Evolutionary conservation across 2,329 filamentous ascomycete genomes (phyloP).

Genomic region (Dactylonectria macrodidyma): DNA sequence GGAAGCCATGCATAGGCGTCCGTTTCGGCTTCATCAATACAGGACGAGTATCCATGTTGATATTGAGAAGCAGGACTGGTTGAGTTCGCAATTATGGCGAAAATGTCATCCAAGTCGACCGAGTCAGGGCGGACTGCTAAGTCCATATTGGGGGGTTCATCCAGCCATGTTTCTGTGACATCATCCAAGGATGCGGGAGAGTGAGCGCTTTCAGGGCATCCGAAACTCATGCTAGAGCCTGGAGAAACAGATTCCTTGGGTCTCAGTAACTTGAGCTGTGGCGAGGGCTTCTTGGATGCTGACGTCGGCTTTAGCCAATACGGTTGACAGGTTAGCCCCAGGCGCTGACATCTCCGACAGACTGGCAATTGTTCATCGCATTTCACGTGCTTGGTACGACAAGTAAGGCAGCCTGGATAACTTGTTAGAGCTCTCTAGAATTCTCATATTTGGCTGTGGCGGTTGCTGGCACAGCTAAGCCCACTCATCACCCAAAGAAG

Average conservation of each 20-base stretch:
- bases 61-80: background rate
- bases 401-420: slow-evolving; percentile 8
- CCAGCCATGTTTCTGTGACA: background rate
- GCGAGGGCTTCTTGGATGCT: background rate
- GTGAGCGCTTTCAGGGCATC: background rate
- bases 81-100: background rate
- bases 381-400: slow-evolving; percentile 15
- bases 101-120: background rate
- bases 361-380: slow-evolving; percentile 11
- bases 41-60: background rate
- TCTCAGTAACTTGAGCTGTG: background rate
- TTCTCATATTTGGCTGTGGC: too few species aligned
- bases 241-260: background rate
- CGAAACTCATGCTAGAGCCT: background rate
- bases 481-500: background rate
- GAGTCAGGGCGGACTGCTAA: background rate
- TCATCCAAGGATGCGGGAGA: background rate
- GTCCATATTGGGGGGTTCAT: background rate
- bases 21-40: background rate
- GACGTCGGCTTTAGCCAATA: background rate
- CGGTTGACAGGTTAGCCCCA: slow-evolving; percentile 10
- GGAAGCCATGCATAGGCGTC: background rate
- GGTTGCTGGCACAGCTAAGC: background rate
- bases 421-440: background rate
- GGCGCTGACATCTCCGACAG: slow-evolving; percentile 9